phyloP scores from a whole-genome alignment of 1,284 basidiomycete genomes.

The Chiua sp. region DNA sequence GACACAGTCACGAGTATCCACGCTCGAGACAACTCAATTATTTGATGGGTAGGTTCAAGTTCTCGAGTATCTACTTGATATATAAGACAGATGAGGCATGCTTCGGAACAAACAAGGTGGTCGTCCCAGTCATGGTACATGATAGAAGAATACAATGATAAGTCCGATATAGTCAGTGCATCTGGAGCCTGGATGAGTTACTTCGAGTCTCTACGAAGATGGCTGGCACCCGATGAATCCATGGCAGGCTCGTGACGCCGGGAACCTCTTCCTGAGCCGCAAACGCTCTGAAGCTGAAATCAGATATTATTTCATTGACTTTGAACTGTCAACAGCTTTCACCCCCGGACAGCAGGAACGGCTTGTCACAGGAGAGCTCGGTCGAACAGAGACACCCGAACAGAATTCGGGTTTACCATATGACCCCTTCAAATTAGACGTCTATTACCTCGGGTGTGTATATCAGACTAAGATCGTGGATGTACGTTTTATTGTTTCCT shows the following conservation, averaged over 20 bases:
- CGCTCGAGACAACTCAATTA: too few species aligned
- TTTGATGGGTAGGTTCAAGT: too few species aligned
- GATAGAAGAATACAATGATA: conserved; percentile 29
- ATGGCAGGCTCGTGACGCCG: conserved; percentile 11
- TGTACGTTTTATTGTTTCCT: too few species aligned
- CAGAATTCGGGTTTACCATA: conserved; percentile 15
- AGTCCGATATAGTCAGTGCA: conserved; percentile 34
- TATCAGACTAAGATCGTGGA: too few species aligned
- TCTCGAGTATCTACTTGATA: too few species aligned
- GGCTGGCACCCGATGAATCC: conserved; percentile 33
- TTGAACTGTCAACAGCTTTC: conserved; percentile 16
- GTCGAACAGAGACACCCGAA: conserved; percentile 16
- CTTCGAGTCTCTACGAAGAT: conserved; percentile 22
- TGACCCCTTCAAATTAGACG: conserved; percentile 23
- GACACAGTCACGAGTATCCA: too few species aligned
- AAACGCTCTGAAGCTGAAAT: conserved; percentile 24
- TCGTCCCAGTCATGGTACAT: too few species aligned
- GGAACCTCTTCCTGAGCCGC: neutral
- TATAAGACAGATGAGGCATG: too few species aligned
- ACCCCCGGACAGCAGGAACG: neutral
- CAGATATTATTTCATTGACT: conserved; percentile 36
- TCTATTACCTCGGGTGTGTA: too few species aligned
- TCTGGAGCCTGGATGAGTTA: too few species aligned
- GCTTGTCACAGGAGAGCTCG: conserved; percentile 4
- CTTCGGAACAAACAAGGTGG: too few species aligned